Base-by-base conservation (phyloP, 768 basidiomycete species). In the Lentinula boryana region DNA sequence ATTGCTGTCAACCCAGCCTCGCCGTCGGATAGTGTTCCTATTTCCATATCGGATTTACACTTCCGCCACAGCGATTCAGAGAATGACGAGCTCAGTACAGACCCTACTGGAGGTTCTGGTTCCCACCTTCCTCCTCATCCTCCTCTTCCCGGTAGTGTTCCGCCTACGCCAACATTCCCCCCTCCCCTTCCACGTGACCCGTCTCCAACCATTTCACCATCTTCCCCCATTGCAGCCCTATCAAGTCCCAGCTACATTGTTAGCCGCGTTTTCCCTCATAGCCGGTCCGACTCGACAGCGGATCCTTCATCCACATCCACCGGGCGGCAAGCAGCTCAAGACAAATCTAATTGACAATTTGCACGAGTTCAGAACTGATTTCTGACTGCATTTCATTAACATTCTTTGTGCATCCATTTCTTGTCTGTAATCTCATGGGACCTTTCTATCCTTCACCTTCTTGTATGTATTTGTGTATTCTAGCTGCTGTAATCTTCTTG, bases 1-100 rank as follows among this genome's bases (percentile, higher is more conserved):
- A 62, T 64, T 33, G 67, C 51, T 66, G 33, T 71, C n/a, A 67
- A 69, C 51, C 66, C 76, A 33, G 74, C 71, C 32, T 84, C 85
- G 13, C 84, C 83, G 40, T 81, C 82, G 0, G 81, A 85, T 51
- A 86, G 84, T 60, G 72, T 84, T 40, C 81, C 83, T 1, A 74
- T 82, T 60, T 81, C 83, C 15, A 76, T 82, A n/a, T 80, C 81
- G 2, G 83, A 84, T 10, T 71, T 83, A 35, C 73, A 80, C 53
- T 83, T 82, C 68, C 73, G 79, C 40, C 75, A 79, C 48, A 81
- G 74, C 62, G 72, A 72, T 32, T 60, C 58, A 16, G 58, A 60
- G 15, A 49, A 60, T 10, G 44, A 58, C 15, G 57, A 23, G 72
- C 72, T 4, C 75, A 76, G 0, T 63, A 54, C 5, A 18, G 21